Evolutionary conservation across 805 yeast genomes (phyloP).

Genomic region (Priceomyces carsonii): DNA sequence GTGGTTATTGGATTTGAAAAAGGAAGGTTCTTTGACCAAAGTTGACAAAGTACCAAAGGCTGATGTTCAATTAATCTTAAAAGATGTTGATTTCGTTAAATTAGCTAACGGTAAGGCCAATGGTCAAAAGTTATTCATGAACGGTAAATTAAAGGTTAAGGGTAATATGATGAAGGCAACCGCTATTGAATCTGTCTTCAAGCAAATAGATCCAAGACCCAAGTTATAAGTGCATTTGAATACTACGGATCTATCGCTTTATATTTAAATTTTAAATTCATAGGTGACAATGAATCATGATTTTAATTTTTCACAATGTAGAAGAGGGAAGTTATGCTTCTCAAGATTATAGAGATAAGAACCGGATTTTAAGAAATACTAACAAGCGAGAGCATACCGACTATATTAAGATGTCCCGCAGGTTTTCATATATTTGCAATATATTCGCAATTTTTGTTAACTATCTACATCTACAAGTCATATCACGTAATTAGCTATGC

Average conservation of each 20-base stretch:
- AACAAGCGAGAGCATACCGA: no score
- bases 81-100: constrained; percentile 69
- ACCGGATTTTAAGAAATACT: no score
- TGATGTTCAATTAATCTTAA: constrained; percentile 66
- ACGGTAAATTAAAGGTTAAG: constrained; percentile 81
- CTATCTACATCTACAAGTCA: no score
- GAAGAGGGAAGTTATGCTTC: no score
- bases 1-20: constrained; percentile 71
- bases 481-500: constrained; percentile 6
- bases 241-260: not conserved
- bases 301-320: no score
- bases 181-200: constrained; percentile 67
- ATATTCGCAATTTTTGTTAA: no score
- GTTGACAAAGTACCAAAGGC: constrained; percentile 48
- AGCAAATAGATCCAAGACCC: constrained; percentile 46
- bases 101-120: constrained; percentile 77
- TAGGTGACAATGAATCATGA: constrained; percentile 3
- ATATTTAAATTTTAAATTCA: not conserved
- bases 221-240: constrained; percentile 33
- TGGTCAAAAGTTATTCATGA: constrained; percentile 82
- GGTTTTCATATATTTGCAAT: no score
- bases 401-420: no score
- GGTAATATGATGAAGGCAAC: constrained; percentile 93
- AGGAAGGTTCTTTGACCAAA: constrained; percentile 48
- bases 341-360: no score